These are phyloP conservation scores for Dalechampia spathulata DNA, from an alignment of 441 rosid genomes.

Conservation along the genomic window DNA sequence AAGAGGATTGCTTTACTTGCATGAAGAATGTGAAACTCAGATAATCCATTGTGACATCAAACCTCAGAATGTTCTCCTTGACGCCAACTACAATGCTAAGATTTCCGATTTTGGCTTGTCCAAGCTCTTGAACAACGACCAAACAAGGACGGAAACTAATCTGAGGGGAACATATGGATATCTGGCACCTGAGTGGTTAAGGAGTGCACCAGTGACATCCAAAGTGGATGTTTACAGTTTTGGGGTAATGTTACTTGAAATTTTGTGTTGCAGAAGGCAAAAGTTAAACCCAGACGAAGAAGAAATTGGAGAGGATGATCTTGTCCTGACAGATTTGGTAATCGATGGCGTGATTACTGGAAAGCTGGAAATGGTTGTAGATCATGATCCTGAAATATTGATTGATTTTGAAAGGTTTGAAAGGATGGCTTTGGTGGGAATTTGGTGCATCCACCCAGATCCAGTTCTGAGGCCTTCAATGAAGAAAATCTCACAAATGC, in stretches of 20 bases:
- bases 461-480: conserved; percentile 27
- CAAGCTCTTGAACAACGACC: conserved; percentile 24
- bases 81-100: conserved; percentile 14
- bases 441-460: conserved; percentile 34
- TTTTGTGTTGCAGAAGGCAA: conserved; percentile 30
- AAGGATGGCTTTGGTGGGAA: conserved; percentile 27
- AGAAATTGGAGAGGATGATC: conserved; percentile 23
- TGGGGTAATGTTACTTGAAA: conserved; percentile 26
- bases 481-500: conserved; percentile 29
- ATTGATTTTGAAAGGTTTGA: conserved; percentile 27
- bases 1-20: conserved; percentile 25
- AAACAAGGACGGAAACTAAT: conserved; percentile 21
- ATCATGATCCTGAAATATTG: conserved; percentile 24
- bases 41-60: conserved; percentile 29
- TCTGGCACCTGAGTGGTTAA: conserved; percentile 31
- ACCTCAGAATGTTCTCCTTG: conserved; percentile 27
- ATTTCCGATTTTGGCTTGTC: conserved; percentile 26
- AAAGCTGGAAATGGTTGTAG: conserved; percentile 17
- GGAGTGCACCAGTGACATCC: conserved; percentile 17
- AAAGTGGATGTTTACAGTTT: conserved; percentile 28
- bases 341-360: conserved; percentile 13
- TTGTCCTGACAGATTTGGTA: conserved; percentile 29
- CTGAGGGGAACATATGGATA: conserved; percentile 24
- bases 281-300: conserved; percentile 21
- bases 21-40: conserved; percentile 23